Conservation (phyloP, 2,329 filamentous ascomycete species). For the Septoria petroselini region DNA sequence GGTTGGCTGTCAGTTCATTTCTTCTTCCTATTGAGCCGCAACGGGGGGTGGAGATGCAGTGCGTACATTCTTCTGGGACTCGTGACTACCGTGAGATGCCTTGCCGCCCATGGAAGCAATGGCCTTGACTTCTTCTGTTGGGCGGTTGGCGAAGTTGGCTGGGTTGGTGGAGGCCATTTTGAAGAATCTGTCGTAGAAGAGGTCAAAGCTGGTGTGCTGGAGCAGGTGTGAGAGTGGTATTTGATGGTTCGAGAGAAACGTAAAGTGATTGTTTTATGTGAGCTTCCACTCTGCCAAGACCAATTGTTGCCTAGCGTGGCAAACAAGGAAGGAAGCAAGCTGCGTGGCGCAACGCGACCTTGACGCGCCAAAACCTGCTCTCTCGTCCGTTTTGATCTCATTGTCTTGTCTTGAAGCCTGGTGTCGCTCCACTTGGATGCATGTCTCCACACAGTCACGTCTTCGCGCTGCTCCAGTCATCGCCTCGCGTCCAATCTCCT, state of each 20-base stretch:
- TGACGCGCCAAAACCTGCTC: conserved; percentile 10
- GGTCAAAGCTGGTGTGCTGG: background rate
- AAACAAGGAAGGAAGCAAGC: conserved; percentile 12
- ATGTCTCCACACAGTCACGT: background rate
- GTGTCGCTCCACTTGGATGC: conserved; percentile 2
- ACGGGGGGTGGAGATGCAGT: no score
- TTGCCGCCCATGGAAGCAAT: conserved; percentile 52
- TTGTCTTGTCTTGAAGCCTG: conserved; percentile 1
- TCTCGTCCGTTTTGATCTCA: background rate
- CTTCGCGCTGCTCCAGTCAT: background rate
- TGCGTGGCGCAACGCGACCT: conserved; percentile 3
- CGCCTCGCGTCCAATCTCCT: no score
- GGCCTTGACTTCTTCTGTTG: conserved; percentile 49
- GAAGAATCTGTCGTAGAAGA: background rate
- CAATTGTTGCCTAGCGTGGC: conserved; percentile 4
- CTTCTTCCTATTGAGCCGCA: no score
- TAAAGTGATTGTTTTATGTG: conserved; percentile 4
- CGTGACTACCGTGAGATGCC: conserved; percentile 27
- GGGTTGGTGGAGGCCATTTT: conserved; percentile 37
- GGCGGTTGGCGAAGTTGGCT: conserved; percentile 53
- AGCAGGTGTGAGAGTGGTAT: background rate
- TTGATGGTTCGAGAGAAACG: background rate
- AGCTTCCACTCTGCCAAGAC: conserved; percentile 4
- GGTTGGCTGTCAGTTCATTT: background rate
- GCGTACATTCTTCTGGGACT: background rate